Evolutionary conservation across 2,329 filamentous ascomycete genomes (phyloP), one percentile per base, ranked within the genome.

Genomic region (Trichoderma sp.): DNA sequence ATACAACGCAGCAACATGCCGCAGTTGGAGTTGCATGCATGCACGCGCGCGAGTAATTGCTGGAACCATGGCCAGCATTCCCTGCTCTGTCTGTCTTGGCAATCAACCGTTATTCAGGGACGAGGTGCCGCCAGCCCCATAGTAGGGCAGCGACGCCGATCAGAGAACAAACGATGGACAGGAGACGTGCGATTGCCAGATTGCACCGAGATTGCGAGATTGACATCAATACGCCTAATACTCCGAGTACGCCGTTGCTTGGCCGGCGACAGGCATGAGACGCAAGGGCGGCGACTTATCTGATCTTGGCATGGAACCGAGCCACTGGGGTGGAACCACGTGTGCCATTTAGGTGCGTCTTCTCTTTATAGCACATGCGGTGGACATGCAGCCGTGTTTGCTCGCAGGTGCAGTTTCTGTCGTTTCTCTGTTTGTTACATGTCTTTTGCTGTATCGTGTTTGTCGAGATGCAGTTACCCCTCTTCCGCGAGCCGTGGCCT

Each of bases 231-330:
- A n/a, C 39, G 39, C 39, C 39, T 43, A 46, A 61, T 30, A 43
- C 39, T 18, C 39, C 39, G 39, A 43, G 39, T 43, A 43, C 39
- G n/a, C 39, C 39, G 39, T 56, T 24, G 2, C 28, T 34, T 18
- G 28, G 16, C 6, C 11, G 10, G n/a, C 26, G 18, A 32, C 46
- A 46, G 43, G 43, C 43, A 21, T 21, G 10, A n/a, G 37, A 56
- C 54, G 63, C 63, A 66, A 65, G 63, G 54, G 54, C 64, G 39
- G 64, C 52, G 58, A 55, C 64, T 66, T 58, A 59, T 66, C 64
- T 59, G 64, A 51, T 59, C 64, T 59, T 51, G 64, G 64, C 64
- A 59, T 46, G 39, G 51, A 59, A 37, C 39, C 64, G 18, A 46
- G 5, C 54, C 52, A 34, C 54, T 51, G 54, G 37, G 58, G 64